These are phyloP conservation scores for Actinidia arguta DNA, from an alignment of 179 eudicot genomes.

Conservation along the genomic window DNA sequence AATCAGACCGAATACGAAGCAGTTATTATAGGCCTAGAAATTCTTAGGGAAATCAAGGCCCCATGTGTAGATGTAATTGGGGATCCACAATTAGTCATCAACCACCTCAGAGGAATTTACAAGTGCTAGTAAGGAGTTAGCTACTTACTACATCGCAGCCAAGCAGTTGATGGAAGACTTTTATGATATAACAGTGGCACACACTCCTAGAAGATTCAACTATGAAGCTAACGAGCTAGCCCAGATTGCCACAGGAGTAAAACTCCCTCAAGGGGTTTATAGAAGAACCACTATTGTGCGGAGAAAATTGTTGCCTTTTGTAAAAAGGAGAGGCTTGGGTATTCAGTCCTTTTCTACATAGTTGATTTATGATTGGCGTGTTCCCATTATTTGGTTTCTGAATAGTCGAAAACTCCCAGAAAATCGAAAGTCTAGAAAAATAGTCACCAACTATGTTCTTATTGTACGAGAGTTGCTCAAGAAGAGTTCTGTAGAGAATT, in stretches of 20 bases:
- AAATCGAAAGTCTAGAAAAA: not conserved
- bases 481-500: not conserved
- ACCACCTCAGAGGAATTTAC: not conserved
- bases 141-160: not conserved
- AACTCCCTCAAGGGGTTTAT: not conserved
- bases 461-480: not conserved
- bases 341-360: not conserved
- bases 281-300: not conserved
- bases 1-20: not conserved
- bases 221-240: not conserved
- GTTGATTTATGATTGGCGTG: not conserved
- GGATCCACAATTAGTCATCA: not conserved
- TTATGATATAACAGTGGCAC: not conserved
- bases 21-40: not conserved
- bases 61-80: not conserved
- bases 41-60: not conserved
- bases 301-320: not conserved
- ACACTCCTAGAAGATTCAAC: not conserved
- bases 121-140: too few species aligned
- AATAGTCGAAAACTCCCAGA: accelerated
- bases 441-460: too few species aligned
- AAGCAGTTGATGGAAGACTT: not conserved
- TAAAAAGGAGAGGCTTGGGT: not conserved
- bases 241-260: not conserved
- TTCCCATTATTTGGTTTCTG: not conserved